Evolutionary conservation across 2,329 filamentous ascomycete species (phyloP), one percentile per base, ranked within the genome.

Genomic region (Clarireedia paspali): DNA sequence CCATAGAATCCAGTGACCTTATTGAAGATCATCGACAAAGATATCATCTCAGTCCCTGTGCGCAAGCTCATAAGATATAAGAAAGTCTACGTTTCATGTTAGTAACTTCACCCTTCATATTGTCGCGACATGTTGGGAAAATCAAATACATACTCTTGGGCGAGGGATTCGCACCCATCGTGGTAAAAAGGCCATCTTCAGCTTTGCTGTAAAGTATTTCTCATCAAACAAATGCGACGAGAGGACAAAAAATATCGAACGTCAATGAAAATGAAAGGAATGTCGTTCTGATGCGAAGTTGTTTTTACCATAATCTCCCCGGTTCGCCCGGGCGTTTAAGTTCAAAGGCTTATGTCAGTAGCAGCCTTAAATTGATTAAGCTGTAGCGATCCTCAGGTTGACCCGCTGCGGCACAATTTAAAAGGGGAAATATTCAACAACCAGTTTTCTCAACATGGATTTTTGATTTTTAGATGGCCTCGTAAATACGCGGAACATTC

Each of bases 1-100:
- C 91, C 91, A 72, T 95, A 96, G 63, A 96, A 78, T 57, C 91
- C 91, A 50, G 89, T 92, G 63, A 91, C 82, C 73, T 96, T 96
- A 79, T 96, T 96, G 74, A 96, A 85, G 55, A 95, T 79, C 61
- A 95, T 82, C 10, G 88, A 84, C 59, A 94, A 78, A 4, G 88
- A 85, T 66, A 96, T 90, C 66, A 96, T 80, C 64, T 94, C 89
- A 47, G 89, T 86, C 63, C 89, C 91, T 36, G 89, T 92, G 66
- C 89, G 88, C 54, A 96, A 83, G 68, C 88, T 89, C 76, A 96
- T 87, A 67, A 91, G 77, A 69, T 89, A 89, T 62, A 96, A 81
- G 70, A 96, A 92, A 47, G 83, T 86, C 91, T 96, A 70, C 40
- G 23, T 51, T 49, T 30, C 10, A 27, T 40, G 53, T 66, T 49